Percentiles rank a stretch among this genome's conserved stretches.
phyloP scores from a whole-genome alignment of 176 grass and related monocot species.

The Cocos nucifera region DNA sequence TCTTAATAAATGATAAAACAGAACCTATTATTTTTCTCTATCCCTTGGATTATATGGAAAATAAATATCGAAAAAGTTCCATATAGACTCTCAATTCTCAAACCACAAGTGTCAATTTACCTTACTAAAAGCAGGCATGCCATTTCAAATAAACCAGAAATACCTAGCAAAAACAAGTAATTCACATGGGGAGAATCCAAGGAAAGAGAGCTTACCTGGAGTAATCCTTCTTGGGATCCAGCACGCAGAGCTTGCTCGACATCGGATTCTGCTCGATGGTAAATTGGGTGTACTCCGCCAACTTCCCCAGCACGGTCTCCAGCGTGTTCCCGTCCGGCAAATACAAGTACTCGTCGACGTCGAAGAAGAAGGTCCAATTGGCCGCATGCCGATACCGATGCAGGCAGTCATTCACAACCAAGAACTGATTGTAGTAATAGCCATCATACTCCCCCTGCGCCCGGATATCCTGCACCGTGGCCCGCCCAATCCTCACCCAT shows the following conservation, averaged over 20 bases:
- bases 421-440: constrained; percentile 92
- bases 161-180: background rate
- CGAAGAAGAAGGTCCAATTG: constrained; percentile 99
- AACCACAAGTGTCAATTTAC: too few relatives aligned
- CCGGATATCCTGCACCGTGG: constrained; percentile 69
- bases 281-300: constrained; percentile 56
- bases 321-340: constrained; percentile 50
- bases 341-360: constrained; percentile 82
- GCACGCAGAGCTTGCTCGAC: constrained; percentile 76
- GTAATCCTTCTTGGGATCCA: constrained; percentile 42
- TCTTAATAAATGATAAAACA: too few relatives aligned
- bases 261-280: constrained; percentile 92
- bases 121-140: too few relatives aligned
- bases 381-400: constrained; percentile 65
- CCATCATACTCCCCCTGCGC: constrained; percentile 71
- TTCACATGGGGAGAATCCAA: background rate
- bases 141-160: too few relatives aligned
- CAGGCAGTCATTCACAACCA: constrained; percentile 89
- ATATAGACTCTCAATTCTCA: too few relatives aligned
- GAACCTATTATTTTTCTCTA: too few relatives aligned
- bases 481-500: constrained; percentile 54
- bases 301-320: constrained; percentile 33
- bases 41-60: too few relatives aligned
- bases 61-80: too few relatives aligned
- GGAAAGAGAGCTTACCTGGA: constrained; percentile 25